Percentiles rank a stretch among this genome's conserved stretches.
These are phyloP conservation scores for Plicaturopsis crispa DNA, from an alignment of 768 basidiomycete species.

Conservation along the genomic window DNA sequence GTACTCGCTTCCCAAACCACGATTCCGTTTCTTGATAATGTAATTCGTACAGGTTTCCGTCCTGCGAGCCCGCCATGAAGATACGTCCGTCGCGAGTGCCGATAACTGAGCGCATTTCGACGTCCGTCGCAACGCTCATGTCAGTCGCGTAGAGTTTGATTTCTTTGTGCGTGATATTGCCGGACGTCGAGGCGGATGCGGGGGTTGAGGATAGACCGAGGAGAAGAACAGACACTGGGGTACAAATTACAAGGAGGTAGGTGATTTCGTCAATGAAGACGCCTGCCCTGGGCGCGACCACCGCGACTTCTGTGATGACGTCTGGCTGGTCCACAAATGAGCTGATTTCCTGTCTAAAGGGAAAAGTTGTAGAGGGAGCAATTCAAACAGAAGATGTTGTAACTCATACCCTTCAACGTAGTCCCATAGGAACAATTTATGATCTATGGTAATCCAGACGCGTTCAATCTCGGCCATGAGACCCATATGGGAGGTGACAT, in stretches of 20 bases:
- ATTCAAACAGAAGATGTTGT: background rate
- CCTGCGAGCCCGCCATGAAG: conserved; percentile 82
- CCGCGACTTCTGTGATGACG: conserved; percentile 80
- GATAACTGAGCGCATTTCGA: conserved; percentile 80
- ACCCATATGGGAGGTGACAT: conserved; percentile 78
- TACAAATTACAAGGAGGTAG: conserved; percentile 83
- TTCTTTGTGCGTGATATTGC: conserved; percentile 45
- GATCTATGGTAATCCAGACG: conserved; percentile 93
- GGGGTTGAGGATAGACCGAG: conserved; percentile 67
- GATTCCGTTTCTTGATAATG: conserved; percentile 87
- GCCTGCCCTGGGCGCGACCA: conserved; percentile 77
- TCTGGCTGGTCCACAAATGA: conserved; percentile 91
- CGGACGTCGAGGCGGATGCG: conserved; percentile 12
- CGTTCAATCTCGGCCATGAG: conserved; percentile 89
- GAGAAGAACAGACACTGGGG: conserved; percentile 74
- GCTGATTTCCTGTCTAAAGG: conserved; percentile 72
- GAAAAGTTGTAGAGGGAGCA: conserved; percentile 5
- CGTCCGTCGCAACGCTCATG: conserved; percentile 66
- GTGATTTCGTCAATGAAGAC: conserved; percentile 94
- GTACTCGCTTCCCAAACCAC: conserved; percentile 86
- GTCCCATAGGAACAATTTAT: conserved; percentile 94
- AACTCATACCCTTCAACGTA: conserved; percentile 75
- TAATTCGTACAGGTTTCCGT: conserved; percentile 87
- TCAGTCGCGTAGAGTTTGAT: conserved; percentile 90
- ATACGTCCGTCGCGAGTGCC: conserved; percentile 81